phyloP scores from a whole-genome alignment of 2,329 filamentous ascomycete genomes.

The Penicillium sp. region DNA sequence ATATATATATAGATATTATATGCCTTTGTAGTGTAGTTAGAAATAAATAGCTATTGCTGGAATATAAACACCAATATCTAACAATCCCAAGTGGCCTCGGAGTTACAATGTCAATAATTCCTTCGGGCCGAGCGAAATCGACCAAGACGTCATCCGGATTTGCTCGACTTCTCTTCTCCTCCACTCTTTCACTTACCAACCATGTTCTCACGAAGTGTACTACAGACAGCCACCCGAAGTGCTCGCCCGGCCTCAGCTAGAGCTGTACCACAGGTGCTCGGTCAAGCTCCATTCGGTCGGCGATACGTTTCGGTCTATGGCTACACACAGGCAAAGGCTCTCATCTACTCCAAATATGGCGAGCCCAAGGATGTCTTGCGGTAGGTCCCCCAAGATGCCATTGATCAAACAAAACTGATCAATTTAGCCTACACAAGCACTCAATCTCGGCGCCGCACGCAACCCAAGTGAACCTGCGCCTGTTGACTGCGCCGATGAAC shows the following conservation, averaged over 20 bases:
- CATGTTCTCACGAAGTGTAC: slow-evolving; percentile 33
- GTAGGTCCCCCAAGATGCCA: slow-evolving; percentile 27
- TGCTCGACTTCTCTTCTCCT: slow-evolving; percentile 2
- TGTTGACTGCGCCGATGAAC: slow-evolving; percentile 90
- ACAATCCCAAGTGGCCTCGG: background rate
- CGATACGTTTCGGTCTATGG: slow-evolving; percentile 50
- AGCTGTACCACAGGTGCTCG: slow-evolving; percentile 7
- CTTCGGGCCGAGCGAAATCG: slow-evolving; percentile 19
- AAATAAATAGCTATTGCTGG: background rate
- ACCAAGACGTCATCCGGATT: slow-evolving; percentile 19
- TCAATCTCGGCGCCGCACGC: slow-evolving; percentile 56
- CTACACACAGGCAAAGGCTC: slow-evolving; percentile 51
- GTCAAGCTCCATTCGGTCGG: slow-evolving; percentile 23
- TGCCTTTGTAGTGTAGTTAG: background rate
- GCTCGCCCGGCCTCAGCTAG: slow-evolving; percentile 14
- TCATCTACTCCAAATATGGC: slow-evolving; percentile 51
- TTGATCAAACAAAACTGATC: background rate
- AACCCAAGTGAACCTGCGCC: slow-evolving; percentile 71
- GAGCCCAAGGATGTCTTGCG: slow-evolving; percentile 51
- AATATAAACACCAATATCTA: background rate
- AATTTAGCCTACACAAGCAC: slow-evolving; percentile 47
- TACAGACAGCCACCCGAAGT: slow-evolving; percentile 23
- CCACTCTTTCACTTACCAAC: slow-evolving; percentile 3
- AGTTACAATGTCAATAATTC: slow-evolving; percentile 4
- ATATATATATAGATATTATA: too few relatives aligned